phyloP scores from a whole-genome alignment of 75 land plant genomes.

The Pinus tabuliformis region DNA sequence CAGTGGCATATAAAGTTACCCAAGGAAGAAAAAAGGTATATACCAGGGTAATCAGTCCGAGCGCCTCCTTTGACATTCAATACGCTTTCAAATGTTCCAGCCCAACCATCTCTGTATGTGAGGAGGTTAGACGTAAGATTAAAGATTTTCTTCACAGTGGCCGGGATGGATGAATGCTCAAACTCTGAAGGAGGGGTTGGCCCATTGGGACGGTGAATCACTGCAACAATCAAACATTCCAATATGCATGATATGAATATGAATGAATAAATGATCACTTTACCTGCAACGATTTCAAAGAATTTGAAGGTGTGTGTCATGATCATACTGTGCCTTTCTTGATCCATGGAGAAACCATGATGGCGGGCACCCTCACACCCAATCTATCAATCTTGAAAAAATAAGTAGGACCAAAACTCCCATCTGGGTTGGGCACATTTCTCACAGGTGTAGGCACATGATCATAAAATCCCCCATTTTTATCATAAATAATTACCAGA shows the following conservation, averaged over 20 bases:
- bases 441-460: conserved; percentile 79
- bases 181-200: conserved; percentile 66
- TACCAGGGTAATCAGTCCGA: conserved; percentile 22
- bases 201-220: conserved; percentile 72
- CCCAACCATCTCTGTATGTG: conserved; percentile 87
- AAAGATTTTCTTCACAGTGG: conserved; percentile 84
- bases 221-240: conserved; percentile 18
- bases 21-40: neutral
- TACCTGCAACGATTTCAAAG: too few relatives aligned
- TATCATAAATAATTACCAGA: conserved; percentile 78
- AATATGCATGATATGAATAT: neutral
- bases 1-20: neutral
- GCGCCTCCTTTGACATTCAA: conserved; percentile 49
- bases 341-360: conserved; percentile 89
- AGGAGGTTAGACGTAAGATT: conserved; percentile 53
- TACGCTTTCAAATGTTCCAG: conserved; percentile 73
- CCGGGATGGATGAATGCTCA: conserved; percentile 92
- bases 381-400: conserved; percentile 71
- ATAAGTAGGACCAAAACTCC: conserved; percentile 65
- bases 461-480: conserved; percentile 93
- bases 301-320: neutral
- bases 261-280: too few relatives aligned
- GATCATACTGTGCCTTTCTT: conserved; percentile 66
- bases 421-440: conserved; percentile 84
- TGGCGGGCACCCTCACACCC: conserved; percentile 88